Percentiles rank a stretch among this genome's conserved stretches.
phyloP scores from a whole-genome alignment of 805 yeast species.

The Yarrowia phangngaensis region DNA sequence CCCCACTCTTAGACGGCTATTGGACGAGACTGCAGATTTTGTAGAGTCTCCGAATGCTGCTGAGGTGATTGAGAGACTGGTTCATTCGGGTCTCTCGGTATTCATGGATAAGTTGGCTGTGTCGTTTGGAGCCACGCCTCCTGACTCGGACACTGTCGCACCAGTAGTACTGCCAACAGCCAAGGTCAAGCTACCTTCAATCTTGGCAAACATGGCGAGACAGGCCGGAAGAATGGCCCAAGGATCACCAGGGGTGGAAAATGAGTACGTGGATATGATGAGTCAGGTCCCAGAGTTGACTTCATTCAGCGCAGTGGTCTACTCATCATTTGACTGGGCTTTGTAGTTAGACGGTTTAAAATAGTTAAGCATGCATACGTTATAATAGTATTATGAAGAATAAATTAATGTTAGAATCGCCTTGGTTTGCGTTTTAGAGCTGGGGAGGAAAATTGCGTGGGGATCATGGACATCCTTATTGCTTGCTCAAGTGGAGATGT shows the following conservation, averaged over 20 bases:
- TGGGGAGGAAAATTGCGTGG: too few species aligned
- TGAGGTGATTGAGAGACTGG: conserved; percentile 42
- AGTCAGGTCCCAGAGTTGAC: conserved; percentile 61
- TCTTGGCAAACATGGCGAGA: conserved; percentile 63
- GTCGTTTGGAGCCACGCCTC: conserved; percentile 30
- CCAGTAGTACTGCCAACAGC: conserved; percentile 31
- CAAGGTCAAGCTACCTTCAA: conserved; percentile 58
- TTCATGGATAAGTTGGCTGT: conserved; percentile 43
- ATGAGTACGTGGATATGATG: conserved; percentile 48
- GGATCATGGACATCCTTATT: too few species aligned
- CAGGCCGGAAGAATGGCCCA: conserved; percentile 57
- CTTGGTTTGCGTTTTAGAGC: too few species aligned
- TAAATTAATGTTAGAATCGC: too few species aligned
- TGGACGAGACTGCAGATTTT: conserved; percentile 47
- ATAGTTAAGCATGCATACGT: too few species aligned
- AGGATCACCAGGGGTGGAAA: conserved; percentile 38
- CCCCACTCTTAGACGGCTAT: conserved; percentile 37
- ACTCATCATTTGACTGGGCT: conserved; percentile 59
- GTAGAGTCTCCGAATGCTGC: conserved; percentile 43
- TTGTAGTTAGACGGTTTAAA: too few species aligned
- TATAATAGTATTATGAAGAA: too few species aligned
- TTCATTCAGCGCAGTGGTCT: conserved; percentile 85
- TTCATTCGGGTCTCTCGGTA: conserved; percentile 45
- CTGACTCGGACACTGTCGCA: background rate
- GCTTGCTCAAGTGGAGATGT: too few species aligned